Evolutionary conservation across 192 early-diverging fungal species (phyloP).

Genomic region (Coemansia guatemalensis): DNA sequence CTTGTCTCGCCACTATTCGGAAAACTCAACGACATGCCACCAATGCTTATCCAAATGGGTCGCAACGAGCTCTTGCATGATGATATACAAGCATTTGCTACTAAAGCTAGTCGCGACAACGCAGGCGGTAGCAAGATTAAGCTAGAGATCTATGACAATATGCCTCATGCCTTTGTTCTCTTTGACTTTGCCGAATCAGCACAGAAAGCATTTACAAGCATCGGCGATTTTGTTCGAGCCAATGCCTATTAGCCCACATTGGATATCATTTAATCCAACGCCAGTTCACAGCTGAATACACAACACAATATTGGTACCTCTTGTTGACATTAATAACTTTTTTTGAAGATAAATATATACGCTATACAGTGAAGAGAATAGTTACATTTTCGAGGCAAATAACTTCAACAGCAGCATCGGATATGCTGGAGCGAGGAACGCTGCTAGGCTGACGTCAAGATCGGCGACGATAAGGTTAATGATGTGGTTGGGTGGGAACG

Average conservation of each 20-base stretch:
- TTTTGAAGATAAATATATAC: not conserved
- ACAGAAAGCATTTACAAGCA: slow-evolving; percentile 29
- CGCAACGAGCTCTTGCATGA: slow-evolving; percentile 44
- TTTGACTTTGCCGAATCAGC: slow-evolving; percentile 38
- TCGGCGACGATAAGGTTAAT: slow-evolving; percentile 46
- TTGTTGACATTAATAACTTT: not conserved
- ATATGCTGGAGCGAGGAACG: slow-evolving; percentile 48
- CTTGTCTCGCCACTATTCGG: slow-evolving; percentile 46
- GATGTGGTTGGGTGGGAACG: slow-evolving; percentile 48
- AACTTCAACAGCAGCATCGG: slow-evolving; percentile 53
- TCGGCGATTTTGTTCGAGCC: slow-evolving; percentile 15
- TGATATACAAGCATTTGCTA: slow-evolving; percentile 32
- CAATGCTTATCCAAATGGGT: slow-evolving; percentile 49
- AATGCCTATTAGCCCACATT: not conserved
- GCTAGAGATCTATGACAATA: slow-evolving; percentile 30
- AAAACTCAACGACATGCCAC: slow-evolving; percentile 29
- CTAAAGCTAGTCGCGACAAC: slow-evolving; percentile 18
- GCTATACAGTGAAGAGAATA: not conserved
- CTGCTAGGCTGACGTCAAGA: slow-evolving; percentile 34
- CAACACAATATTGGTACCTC: not conserved
- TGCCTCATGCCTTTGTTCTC: slow-evolving; percentile 49
- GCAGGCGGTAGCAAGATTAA: not conserved
- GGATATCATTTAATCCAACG: not conserved
- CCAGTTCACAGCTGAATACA: not conserved
- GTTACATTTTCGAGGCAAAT: slow-evolving; percentile 26